Evolutionary conservation across 352 stramenopile species (phyloP), one percentile per base, ranked within the genome.

Genomic region (Globisporangium abappressorium): DNA sequence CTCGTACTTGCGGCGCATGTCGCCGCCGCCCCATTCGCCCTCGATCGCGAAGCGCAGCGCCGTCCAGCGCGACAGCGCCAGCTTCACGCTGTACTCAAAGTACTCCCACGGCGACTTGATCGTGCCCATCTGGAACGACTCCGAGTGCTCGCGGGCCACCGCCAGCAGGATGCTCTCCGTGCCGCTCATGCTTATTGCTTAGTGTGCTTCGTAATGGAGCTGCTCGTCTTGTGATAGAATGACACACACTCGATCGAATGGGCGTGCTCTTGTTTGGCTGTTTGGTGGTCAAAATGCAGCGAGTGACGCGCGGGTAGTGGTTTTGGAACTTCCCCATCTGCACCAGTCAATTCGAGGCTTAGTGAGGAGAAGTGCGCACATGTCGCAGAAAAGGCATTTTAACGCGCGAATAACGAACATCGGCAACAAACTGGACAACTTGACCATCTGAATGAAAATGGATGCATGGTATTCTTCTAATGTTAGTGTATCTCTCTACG

Each of bases 1-100:
- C 71, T 93, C 84, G 68, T 87, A 92, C 79, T 94, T 94, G 72
- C 82, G 82, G 24, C 75, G 76, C 56, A 81, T 93, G 74, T 94
- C 85, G 62, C 87, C 87, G 56, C 85, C 85, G 64, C 87, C 87
- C 87, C 87, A 95, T 65, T 93, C 83, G 68, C 87, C 87, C 61
- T 93, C 87, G 22, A 95, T 75, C 41, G 87, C 87, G 82, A 95
- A 93, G 60, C 87, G 85, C 70, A 95, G 72, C 70, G 87, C 87
- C 43, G 87, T 95, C 87, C 87, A 95, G 24, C 87, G 85, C 7
- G 84, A 76, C 61, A 95, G 60, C 69, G 79, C 79, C 63, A 94
- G 70, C 76, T 93, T 94, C 20, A 91, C 83, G 62, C 80, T 79
- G 70, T 93, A 92, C 72, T 93, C 86, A 64, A 94, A 94, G 67